These are phyloP conservation scores for Leccinum sublutescens DNA, from an alignment of 768 basidiomycete genomes.

Conservation along the genomic window DNA sequence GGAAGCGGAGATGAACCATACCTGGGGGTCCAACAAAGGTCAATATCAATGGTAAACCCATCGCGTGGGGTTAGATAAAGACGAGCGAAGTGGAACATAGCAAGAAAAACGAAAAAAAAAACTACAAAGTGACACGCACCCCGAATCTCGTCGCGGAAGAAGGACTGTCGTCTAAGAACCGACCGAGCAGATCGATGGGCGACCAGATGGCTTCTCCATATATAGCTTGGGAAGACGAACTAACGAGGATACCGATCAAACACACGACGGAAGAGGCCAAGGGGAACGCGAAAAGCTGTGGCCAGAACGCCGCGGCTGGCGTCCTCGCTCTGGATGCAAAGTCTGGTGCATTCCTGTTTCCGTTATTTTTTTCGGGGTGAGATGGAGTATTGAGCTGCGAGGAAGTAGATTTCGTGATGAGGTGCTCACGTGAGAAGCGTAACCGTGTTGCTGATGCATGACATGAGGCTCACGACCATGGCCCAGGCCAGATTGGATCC, in stretches of 20 bases:
- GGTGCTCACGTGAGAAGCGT: conserved; percentile 63
- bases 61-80: background rate
- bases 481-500: conserved; percentile 74
- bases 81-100: background rate
- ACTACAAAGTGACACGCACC: conserved; percentile 31
- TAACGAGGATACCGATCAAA: conserved; percentile 80
- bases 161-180: conserved; percentile 63
- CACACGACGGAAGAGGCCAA: conserved; percentile 71
- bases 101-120: background rate
- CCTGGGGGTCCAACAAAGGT: conserved; percentile 31
- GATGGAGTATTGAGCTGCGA: conserved; percentile 4
- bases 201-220: conserved; percentile 81
- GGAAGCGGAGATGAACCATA: conserved; percentile 76
- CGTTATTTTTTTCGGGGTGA: conserved; percentile 6
- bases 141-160: conserved; percentile 67
- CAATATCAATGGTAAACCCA: background rate
- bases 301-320: conserved; percentile 56
- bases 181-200: conserved; percentile 67
- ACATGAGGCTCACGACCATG: conserved; percentile 71
- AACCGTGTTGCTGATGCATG: conserved; percentile 78
- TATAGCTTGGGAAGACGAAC: conserved; percentile 71
- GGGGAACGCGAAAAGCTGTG: conserved; percentile 72
- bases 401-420: background rate
- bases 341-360: conserved; percentile 65
- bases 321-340: conserved; percentile 64